A percentile compares a stretch with the other conserved stretches of the same genome.
Conservation (phyloP, 305 asterid genomes). For the Fraxinus greggii region DNA sequence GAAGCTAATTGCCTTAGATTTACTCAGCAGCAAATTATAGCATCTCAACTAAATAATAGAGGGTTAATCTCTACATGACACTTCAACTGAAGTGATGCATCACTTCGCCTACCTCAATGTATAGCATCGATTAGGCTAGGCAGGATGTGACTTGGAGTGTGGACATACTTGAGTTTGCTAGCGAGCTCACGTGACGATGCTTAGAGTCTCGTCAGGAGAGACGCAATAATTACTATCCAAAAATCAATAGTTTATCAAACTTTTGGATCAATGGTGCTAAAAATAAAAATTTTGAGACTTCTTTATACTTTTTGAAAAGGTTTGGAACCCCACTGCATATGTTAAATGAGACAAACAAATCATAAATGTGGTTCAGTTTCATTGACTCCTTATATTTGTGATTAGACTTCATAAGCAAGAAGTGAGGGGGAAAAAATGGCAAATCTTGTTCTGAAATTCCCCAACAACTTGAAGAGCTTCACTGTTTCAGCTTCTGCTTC, state of each 20-base stretch:
- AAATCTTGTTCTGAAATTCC: slow-evolving; percentile 43
- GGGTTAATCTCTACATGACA: not conserved
- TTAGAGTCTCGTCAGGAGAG: not conserved
- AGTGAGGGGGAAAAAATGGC: slow-evolving; percentile 39
- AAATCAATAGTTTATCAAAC: not conserved
- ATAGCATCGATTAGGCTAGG: no score
- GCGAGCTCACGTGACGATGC: not conserved
- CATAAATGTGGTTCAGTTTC: not conserved
- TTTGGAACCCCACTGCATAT: not conserved
- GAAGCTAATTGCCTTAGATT: not conserved
- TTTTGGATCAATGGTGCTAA: not conserved
- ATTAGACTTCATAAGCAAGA: not conserved
- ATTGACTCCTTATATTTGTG: not conserved
- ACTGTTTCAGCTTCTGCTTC: slow-evolving; percentile 61
- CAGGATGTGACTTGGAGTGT: no score
- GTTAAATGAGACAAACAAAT: not conserved
- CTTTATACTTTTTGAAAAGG: not conserved
- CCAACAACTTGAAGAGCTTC: slow-evolving; percentile 45
- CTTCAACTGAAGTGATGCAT: not conserved
- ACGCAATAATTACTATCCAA: not conserved
- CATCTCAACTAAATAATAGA: not conserved
- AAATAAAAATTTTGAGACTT: not conserved
- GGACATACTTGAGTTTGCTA: not conserved
- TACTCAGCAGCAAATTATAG: no score
- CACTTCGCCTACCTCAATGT: not conserved